Evolutionary conservation across 2,329 filamentous ascomycete genomes (phyloP).

Genomic region (Colletotrichum chrysophilum): DNA sequence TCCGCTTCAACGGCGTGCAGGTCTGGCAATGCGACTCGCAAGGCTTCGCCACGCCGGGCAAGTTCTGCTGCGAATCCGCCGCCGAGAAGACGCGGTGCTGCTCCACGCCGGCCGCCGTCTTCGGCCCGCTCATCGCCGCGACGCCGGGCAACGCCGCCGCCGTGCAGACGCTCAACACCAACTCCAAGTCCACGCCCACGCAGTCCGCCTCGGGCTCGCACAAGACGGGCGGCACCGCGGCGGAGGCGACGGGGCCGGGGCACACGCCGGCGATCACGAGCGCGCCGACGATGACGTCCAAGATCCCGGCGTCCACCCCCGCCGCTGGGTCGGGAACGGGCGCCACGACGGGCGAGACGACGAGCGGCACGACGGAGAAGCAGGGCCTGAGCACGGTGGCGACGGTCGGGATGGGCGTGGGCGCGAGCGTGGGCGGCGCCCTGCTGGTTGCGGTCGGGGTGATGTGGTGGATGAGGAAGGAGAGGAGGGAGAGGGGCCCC

Average conservation of each 20-base stretch:
- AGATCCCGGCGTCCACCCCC: neutral
- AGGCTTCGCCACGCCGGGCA: conserved; percentile 6
- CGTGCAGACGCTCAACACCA: conserved; percentile 3
- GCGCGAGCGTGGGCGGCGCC: conserved; percentile 8
- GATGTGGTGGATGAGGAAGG: conserved; percentile 11
- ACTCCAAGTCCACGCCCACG: neutral
- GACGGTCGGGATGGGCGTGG: conserved; percentile 7
- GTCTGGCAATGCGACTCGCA: conserved; percentile 16
- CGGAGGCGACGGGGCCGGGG: neutral
- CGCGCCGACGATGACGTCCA: neutral
- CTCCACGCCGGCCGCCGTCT: conserved; percentile 4
- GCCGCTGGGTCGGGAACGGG: rapidly evolving
- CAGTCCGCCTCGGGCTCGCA: neutral
- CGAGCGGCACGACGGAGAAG: neutral
- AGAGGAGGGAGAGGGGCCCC: neutral
- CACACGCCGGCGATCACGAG: neutral
- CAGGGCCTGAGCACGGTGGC: neutral
- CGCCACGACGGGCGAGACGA: neutral
- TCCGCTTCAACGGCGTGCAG: conserved; percentile 18
- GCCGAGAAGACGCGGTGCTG: conserved; percentile 19
- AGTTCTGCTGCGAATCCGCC: conserved; percentile 19
- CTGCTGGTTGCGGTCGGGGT: conserved; percentile 10
- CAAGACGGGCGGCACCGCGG: neutral
- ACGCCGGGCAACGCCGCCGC: conserved; percentile 12
- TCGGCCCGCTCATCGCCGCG: conserved; percentile 11